phyloP scores from a whole-genome alignment of 2,329 filamentous ascomycete species.

The Scopulariopsis brevicaulis region DNA sequence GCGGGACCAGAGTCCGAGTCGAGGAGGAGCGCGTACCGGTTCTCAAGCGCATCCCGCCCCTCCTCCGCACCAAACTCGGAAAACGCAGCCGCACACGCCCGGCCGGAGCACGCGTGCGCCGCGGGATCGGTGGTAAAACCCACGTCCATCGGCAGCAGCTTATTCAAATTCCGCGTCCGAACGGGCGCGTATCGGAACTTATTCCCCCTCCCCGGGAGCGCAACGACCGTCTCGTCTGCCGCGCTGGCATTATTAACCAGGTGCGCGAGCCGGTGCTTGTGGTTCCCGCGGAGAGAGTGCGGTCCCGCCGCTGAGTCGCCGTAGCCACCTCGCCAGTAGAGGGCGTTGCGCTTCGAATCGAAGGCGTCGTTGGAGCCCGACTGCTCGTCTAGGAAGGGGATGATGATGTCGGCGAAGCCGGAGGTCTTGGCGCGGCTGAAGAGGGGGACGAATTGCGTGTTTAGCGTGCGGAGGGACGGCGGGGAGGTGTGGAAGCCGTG shows the following conservation, averaged over 20 bases:
- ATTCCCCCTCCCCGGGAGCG: conserved; percentile 35
- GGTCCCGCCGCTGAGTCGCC: conserved; percentile 38
- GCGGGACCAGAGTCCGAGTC: conserved; percentile 62
- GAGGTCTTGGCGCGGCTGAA: conserved; percentile 66
- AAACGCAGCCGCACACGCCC: conserved; percentile 34
- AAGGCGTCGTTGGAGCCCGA: conserved; percentile 30
- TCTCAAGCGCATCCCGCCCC: conserved; percentile 44
- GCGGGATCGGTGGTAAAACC: conserved; percentile 28
- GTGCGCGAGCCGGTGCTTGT: conserved; percentile 60
- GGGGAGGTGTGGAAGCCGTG: conserved; percentile 64
- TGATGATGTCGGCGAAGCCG: conserved; percentile 66
- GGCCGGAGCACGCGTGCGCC: neutral
- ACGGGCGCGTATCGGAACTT: conserved; percentile 46
- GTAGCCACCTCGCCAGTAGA: conserved; percentile 69
- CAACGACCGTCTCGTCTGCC: conserved; percentile 35
- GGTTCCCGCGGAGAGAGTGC: conserved; percentile 54
- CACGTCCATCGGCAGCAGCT: conserved; percentile 40
- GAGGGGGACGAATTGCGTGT: conserved; percentile 56
- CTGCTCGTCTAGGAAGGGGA: conserved; percentile 43
- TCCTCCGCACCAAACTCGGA: conserved; percentile 29
- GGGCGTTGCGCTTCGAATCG: conserved; percentile 45
- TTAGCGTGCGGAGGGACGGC: conserved; percentile 43
- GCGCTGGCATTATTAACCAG: conserved; percentile 47
- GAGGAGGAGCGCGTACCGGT: conserved; percentile 61
- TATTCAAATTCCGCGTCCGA: conserved; percentile 38